A percentile compares a stretch with the other conserved stretches of the same genome.
phyloP scores from a whole-genome alignment of 2,329 filamentous ascomycete species.

The Parastagonospora avenae region DNA sequence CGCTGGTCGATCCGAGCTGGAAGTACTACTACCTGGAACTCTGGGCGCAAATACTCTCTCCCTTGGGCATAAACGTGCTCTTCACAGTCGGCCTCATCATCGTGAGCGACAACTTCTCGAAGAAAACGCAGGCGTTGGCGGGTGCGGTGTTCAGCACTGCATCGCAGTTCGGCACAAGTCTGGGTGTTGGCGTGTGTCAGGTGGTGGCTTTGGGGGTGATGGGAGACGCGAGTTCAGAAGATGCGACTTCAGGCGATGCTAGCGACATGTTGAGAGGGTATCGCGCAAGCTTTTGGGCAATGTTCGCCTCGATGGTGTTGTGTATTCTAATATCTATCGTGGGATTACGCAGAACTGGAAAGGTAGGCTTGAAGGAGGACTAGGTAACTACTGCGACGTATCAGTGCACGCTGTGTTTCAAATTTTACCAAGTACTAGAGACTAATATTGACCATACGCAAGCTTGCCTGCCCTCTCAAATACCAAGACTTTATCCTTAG shows the following conservation, averaged over 20 bases:
- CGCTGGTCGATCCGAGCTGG: constrained; percentile 55
- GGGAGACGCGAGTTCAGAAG: background rate
- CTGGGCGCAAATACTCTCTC: constrained; percentile 50
- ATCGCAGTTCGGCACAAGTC: constrained; percentile 59
- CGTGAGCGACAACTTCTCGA: constrained; percentile 60
- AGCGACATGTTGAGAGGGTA: constrained; percentile 23
- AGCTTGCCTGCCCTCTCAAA: too few relatives aligned
- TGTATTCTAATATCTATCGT: constrained; percentile 26
- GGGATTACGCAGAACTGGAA: constrained; percentile 30
- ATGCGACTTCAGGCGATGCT: background rate
- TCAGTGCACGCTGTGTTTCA: too few relatives aligned
- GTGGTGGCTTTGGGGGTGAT: constrained; percentile 29
- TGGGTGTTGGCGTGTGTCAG: constrained; percentile 31
- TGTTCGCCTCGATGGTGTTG: constrained; percentile 31
- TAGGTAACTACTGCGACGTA: too few relatives aligned
- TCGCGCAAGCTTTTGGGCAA: constrained; percentile 31
- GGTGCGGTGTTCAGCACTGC: constrained; percentile 67
- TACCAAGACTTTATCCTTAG: too few relatives aligned
- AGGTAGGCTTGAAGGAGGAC: constrained; percentile 34
- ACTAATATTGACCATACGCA: too few relatives aligned
- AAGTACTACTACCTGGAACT: constrained; percentile 58
- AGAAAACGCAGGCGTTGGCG: constrained; percentile 63
- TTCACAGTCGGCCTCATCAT: constrained; percentile 63
- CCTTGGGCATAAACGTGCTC: constrained; percentile 54
- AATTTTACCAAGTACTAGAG: too few relatives aligned